Evolutionary conservation across 169 alveolate species (phyloP).

Genomic region (Plasmodium vivax): DNA sequence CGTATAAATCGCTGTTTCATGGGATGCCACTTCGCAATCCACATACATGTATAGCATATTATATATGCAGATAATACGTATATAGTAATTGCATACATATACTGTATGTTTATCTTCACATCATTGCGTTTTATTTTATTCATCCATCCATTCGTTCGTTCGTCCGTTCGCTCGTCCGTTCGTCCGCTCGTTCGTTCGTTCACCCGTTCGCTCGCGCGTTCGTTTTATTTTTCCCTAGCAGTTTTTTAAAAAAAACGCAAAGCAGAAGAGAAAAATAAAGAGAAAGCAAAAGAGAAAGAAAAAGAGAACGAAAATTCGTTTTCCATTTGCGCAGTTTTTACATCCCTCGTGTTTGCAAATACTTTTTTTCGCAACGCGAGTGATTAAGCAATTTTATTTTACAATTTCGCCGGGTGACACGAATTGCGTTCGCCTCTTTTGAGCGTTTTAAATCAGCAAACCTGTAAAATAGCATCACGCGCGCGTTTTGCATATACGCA

Average conservation of each 20-base stretch:
- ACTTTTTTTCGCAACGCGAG: slow-evolving; percentile 6
- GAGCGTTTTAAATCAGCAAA: neutral
- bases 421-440: slow-evolving; percentile 14
- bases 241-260: neutral
- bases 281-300: neutral
- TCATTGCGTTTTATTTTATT: neutral
- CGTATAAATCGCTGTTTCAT: neutral
- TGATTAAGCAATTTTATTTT: slow-evolving; percentile 11
- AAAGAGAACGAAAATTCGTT: neutral
- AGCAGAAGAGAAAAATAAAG: neutral
- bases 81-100: neutral
- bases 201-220: neutral
- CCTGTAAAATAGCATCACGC: neutral
- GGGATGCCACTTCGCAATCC: neutral
- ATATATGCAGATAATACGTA: neutral
- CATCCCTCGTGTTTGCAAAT: neutral
- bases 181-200: neutral
- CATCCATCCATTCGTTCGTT: neutral
- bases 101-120: neutral
- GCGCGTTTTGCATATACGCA: neutral
- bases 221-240: neutral
- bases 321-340: slow-evolving; percentile 1
- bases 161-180: neutral
- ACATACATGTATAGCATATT: neutral
- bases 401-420: neutral